A percentile compares a stretch with the other conserved stretches of the same genome.
These are phyloP conservation scores for Xylaria multiplex DNA, from an alignment of 2,329 filamentous ascomycete species.

Conservation along the genomic window DNA sequence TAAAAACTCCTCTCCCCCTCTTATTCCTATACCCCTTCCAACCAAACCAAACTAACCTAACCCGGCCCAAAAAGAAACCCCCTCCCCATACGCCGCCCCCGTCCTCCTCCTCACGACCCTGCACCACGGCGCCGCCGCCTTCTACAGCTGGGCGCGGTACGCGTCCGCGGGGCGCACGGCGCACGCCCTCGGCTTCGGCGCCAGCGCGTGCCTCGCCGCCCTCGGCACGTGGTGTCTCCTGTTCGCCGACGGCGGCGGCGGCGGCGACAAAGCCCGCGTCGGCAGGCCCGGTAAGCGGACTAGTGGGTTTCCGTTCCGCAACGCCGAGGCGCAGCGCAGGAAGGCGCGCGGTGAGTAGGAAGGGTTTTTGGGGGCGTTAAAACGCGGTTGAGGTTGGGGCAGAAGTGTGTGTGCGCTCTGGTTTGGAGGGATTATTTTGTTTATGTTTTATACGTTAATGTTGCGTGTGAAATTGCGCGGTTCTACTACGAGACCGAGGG, in stretches of 20 bases:
- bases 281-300: slow-evolving; percentile 54
- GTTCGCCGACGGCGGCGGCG: slow-evolving; percentile 46
- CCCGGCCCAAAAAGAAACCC: slow-evolving; percentile 50
- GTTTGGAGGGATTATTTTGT: not conserved
- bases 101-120: slow-evolving; percentile 72
- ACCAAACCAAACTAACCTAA: not conserved
- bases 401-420: not conserved
- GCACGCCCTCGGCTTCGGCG: slow-evolving; percentile 69
- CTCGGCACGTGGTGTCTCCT: slow-evolving; percentile 71
- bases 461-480: not conserved
- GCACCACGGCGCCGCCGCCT: slow-evolving; percentile 71
- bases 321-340: slow-evolving; percentile 49
- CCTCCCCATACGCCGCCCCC: slow-evolving; percentile 70
- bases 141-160: slow-evolving; percentile 76
- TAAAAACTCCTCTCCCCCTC: slow-evolving; percentile 18
- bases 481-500: not conserved
- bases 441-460: not conserved
- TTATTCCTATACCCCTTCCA: not conserved
- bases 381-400: too few relatives aligned
- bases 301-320: slow-evolving; percentile 54
- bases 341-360: slow-evolving; percentile 39
- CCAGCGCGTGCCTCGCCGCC: slow-evolving; percentile 65
- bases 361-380: too few relatives aligned
- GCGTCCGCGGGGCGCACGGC: slow-evolving; percentile 64
- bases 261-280: slow-evolving; percentile 49